Conservation (phyloP, 495 filamentous ascomycete genomes). For the Filosporella fistucella region DNA sequence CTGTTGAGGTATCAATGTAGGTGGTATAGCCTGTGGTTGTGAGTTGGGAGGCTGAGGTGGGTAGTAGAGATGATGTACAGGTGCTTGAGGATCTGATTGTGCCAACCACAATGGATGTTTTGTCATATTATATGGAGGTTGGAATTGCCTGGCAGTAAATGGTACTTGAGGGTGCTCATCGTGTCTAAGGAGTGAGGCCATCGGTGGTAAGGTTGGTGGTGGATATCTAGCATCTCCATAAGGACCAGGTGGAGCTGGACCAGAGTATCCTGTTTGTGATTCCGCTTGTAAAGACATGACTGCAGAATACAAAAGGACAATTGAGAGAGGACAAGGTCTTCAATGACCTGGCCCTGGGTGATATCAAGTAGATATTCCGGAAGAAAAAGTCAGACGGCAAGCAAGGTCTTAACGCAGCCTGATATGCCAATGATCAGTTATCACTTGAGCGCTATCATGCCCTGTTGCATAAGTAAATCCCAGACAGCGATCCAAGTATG, state of each 20-base stretch:
- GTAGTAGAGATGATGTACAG: slow-evolving; percentile 1
- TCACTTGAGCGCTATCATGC: background rate
- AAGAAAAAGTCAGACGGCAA: background rate
- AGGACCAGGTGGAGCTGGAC: background rate
- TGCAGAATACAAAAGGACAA: background rate
- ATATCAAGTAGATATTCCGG: background rate
- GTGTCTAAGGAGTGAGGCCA: slow-evolving; percentile 9
- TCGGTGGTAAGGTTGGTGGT: slow-evolving; percentile 5
- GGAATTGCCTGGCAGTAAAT: slow-evolving; percentile 3
- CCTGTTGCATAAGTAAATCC: background rate
- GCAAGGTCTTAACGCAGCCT: background rate
- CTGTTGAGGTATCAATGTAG: background rate
- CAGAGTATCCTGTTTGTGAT: background rate
- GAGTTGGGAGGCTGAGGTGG: background rate
- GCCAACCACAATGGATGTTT: slow-evolving; percentile 10
- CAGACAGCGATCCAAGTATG: no score
- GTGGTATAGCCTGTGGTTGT: background rate
- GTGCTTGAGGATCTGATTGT: slow-evolving; percentile 1
- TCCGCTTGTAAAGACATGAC: slow-evolving; percentile 5
- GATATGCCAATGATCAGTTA: background rate
- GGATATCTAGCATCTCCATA: background rate
- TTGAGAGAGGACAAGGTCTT: background rate
- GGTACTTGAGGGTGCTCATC: background rate
- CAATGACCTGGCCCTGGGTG: background rate
- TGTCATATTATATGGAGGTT: slow-evolving; percentile 1